Base-by-base conservation (phyloP, 148 eudicot genomes). In the Cornus kousa region DNA sequence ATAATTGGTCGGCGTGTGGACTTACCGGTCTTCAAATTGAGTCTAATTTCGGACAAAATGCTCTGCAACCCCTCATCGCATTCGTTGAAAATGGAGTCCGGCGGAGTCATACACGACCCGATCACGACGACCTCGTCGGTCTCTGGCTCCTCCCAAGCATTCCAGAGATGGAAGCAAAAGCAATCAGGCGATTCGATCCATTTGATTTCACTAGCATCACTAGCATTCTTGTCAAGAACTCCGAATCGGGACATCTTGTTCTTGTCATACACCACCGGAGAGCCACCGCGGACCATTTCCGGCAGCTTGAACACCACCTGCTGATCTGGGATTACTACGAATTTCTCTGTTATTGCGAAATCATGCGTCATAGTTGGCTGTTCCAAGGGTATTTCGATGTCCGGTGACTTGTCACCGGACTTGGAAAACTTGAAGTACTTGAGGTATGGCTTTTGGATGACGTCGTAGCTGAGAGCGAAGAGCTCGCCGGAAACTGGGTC, bases 21-120 rank as follows among this genome's bases (percentile, higher is more conserved):
- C 50, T 84, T 46, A 12, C 87, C 85, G 3, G 87, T 86, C 53
- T 65, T 76, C 48, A 79, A 37, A 46, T 83, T 86, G 17, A 86
- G 73, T 64, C 89, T 59, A 70, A 86, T 86, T 75, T 86, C 88
- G 3, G 88, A 80, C 24, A 83, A 20, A 5, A 83, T 76, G 12
- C 81, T 71, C 68, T 65, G 59, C 35, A 81, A 43, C 1, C 82
- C 67, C 68, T 79, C 87, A 14, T 84, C 85, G 74, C 85, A 73
- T 67, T 87, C 85, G 75, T 87, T 87, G 75, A 87, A 87, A 23
- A 87, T 79, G 2, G 89, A 81, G 68, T 87, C 89, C 0, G 89
- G 74, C 39, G 89, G 89, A 9, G 89, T 87, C 89, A 84, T 84
- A 71, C 89, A 87, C 12, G 89, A 87, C 5, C 89, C 87, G 70